Base-by-base conservation (phyloP, 2,329 filamentous ascomycete genomes). In the Sporothrix globosa region DNA sequence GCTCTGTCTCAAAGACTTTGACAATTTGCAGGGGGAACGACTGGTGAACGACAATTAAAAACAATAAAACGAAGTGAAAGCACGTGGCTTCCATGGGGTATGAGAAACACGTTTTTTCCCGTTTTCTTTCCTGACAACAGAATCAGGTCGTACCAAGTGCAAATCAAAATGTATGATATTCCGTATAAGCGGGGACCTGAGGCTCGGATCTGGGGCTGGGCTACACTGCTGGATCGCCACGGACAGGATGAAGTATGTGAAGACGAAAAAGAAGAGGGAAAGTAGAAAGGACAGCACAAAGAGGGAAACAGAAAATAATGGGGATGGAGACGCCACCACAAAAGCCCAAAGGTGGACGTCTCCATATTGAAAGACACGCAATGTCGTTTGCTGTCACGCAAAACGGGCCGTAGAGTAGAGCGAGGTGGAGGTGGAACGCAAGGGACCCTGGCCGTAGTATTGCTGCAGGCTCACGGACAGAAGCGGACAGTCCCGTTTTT, bases 341-440 rank as follows among this genome's bases (percentile, higher is more conserved):
- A 60, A n/a, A 39, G 21, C 24, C 53, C 24, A 56, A 56, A 34
- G 4, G 34, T 14, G 56, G 14, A 17, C 34, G 27, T 60, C 56
- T 24, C 34, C 56, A 24, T 60, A 19, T 41, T 13, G 17, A 61
- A 58, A 44, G 56, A 21, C 19, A 61, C 34, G 56, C 56, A 61
- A 61, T 44, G 56, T 61, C 34, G 56, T 61, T 61, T 61, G 56
- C 24, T n/a, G 34, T 61, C 56, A 39, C 56, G 56, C 56, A 61
- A 44, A 24, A 44, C 56, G 39, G 34, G 21, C 34, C 34, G 21
- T 44, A 44, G 21, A 39, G 56, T 41, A 19, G 52, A 14, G 54
- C 19, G 54, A 30, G 3, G 27, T 30, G 27, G 27, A 30, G 27
- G 27, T 30, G 27, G 3, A 30, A 30, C 27, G 27, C 27, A 61